Evolutionary conservation across 805 yeast species (phyloP), one percentile per base, ranked within the genome.

Genomic region (Metschnikowia similis): DNA sequence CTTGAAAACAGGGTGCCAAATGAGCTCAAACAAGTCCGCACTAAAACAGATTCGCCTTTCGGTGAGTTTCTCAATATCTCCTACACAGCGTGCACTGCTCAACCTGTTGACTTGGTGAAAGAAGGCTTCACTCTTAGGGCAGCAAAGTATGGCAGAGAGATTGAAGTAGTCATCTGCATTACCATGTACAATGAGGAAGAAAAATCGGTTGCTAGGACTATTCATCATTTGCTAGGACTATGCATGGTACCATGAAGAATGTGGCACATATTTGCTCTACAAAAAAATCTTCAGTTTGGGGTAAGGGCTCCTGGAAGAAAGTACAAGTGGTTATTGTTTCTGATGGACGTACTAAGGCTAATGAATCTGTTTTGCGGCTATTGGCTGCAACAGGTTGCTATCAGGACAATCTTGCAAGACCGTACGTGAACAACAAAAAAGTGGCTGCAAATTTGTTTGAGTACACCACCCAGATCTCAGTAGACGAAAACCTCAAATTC

Each of bases 141-240:
- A 8, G 85, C 89, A 6, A 92, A 89, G 55, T 80, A 83, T 64
- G 89, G 87, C 56, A 82, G 99, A 64, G 97, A 90, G 61, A 92
- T 94, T 29, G 98, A 95, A 69, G 72, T 94, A 35, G 90, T 87
- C 41, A 81, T 94, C 45, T 91, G 98, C 69, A 82, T 94, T 57
- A 94, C 99, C 31, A 92, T 94, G 98, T 94, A 92, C 72, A 94
- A 94, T 62, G 99, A 94, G 70, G 96, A 89, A 66, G 97, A 91
- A 66, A 76, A 77, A 48, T 80, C n/a, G n/a, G n/a, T n/a, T n/a
- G n/a, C n/a, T n/a, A n/a, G n/a, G n/a, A n/a, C n/a, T n/a, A n/a
- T n/a, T n/a, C n/a, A n/a, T n/a, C 95, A 2, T 82, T 94, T 65
- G 89, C 97, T 1, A 82, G 98, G 70, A 95, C 99, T 0, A 76